Evolutionary conservation across 1,284 basidiomycete species (phyloP).

Genomic region (Ceratorhiza oryzae-sativae): DNA sequence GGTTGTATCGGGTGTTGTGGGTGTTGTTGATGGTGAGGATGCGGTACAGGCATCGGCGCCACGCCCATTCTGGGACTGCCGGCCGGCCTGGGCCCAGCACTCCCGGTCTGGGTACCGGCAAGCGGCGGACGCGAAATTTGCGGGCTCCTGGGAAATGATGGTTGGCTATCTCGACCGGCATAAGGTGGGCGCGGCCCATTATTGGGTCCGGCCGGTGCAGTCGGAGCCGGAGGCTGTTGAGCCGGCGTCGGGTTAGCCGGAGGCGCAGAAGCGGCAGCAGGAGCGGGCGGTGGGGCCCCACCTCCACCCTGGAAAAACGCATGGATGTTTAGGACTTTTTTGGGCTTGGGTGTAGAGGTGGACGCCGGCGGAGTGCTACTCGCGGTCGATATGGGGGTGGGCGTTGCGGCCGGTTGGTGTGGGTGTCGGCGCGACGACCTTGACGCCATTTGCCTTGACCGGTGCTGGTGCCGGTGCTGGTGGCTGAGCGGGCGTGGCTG

Average conservation of each 20-base stretch:
- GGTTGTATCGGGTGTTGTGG: constrained; percentile 28
- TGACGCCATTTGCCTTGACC: constrained; percentile 36
- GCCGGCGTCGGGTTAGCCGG: constrained; percentile 25
- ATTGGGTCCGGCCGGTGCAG: background rate
- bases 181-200: background rate
- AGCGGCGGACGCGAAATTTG: constrained; percentile 41
- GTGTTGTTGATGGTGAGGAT: constrained; percentile 27
- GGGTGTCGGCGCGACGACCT: constrained; percentile 42
- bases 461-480: constrained; percentile 24
- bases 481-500: constrained; percentile 21
- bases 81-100: constrained; percentile 27
- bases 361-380: constrained; percentile 22
- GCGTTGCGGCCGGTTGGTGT: constrained; percentile 33
- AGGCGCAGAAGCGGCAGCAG: background rate
- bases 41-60: constrained; percentile 27
- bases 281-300: constrained; percentile 26
- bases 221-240: constrained; percentile 20
- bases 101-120: constrained; percentile 18
- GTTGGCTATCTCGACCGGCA: constrained; percentile 15
- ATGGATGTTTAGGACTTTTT: constrained; percentile 47
- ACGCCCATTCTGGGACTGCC: constrained; percentile 26
- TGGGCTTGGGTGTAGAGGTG: constrained; percentile 23
- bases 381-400: constrained; percentile 39
- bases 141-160: constrained; percentile 39
- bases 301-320: constrained; percentile 45